A percentile compares a stretch with the other conserved stretches of the same genome.
These are phyloP conservation scores for Linnemannia exigua DNA, from an alignment of 192 early-diverging fungal species.

Conservation along the genomic window DNA sequence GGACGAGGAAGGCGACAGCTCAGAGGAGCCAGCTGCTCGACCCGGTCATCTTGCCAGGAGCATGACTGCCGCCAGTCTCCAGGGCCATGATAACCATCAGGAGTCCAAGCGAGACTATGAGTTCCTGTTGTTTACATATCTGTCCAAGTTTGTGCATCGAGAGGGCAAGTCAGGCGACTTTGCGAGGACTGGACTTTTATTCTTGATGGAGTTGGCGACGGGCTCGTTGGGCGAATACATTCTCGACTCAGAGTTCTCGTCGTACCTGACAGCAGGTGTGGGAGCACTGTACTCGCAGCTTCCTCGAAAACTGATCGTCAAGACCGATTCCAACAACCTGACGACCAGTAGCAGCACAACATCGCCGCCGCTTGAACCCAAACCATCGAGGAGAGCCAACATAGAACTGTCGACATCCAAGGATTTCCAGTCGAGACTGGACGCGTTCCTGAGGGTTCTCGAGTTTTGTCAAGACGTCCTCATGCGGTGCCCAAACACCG, in stretches of 20 bases:
- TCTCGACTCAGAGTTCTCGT: conserved; percentile 84
- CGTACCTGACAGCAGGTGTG: conserved; percentile 86
- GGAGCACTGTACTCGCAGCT: conserved; percentile 94
- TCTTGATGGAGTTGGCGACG: conserved; percentile 86
- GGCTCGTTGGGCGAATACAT: conserved; percentile 89
- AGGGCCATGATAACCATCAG: conserved; percentile 41
- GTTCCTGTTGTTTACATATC: conserved; percentile 91
- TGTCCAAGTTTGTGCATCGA: conserved; percentile 89
- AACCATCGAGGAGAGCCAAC: conserved; percentile 46
- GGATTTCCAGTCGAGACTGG: conserved; percentile 75
- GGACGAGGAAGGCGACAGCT: not conserved
- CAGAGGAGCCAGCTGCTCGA: not conserved
- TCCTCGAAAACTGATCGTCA: conserved; percentile 79
- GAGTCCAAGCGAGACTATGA: conserved; percentile 73
- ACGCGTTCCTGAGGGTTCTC: conserved; percentile 75
- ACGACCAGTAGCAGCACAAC: not conserved
- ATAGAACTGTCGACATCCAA: conserved; percentile 70
- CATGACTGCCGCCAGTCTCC: not conserved
- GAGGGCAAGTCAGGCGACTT: conserved; percentile 90
- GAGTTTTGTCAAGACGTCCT: conserved; percentile 83
- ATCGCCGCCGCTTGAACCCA: conserved; percentile 34
- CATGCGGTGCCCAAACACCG: conserved; percentile 73
- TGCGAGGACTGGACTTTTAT: conserved; percentile 86
- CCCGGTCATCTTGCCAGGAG: not conserved
- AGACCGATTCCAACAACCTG: conserved; percentile 35